phyloP scores from a whole-genome alignment of 805 yeast genomes.

The Yueomyces sinensis region DNA sequence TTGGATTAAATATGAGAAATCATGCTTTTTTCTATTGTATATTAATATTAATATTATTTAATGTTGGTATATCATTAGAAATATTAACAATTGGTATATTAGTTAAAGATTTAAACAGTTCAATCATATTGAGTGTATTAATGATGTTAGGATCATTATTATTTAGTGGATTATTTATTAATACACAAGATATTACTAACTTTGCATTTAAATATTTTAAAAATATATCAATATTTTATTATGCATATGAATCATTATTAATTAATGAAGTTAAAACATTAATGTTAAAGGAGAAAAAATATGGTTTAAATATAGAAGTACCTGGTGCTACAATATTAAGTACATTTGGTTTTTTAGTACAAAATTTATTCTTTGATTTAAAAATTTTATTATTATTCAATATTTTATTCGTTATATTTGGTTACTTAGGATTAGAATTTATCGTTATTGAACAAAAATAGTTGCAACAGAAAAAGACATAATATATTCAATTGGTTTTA shows the following conservation, averaged over 20 bases:
- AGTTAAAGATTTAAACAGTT: conserved; percentile 81
- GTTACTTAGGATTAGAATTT: conserved; percentile 61
- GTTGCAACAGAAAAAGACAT: neutral
- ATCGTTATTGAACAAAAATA: conserved; percentile 67
- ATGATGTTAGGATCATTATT: conserved; percentile 72
- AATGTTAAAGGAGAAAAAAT: conserved; percentile 74
- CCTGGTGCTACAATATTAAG: conserved; percentile 96
- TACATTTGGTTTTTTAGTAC: conserved; percentile 86
- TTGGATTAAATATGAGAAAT: conserved; percentile 71
- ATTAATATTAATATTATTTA: conserved; percentile 63
- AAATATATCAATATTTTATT: conserved; percentile 83
- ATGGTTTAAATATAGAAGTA: conserved; percentile 85
- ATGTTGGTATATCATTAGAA: conserved; percentile 73
- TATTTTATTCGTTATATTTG: conserved; percentile 44
- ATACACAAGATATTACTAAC: conserved; percentile 51
- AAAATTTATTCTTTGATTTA: conserved; percentile 59
- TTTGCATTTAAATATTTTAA: conserved; percentile 59
- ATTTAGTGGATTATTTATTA: conserved; percentile 89
- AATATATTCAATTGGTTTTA: neutral
- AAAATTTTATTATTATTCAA: conserved; percentile 45
- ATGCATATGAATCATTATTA: conserved; percentile 85
- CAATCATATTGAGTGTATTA: conserved; percentile 78
- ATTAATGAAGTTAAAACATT: conserved; percentile 88
- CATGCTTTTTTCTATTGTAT: conserved; percentile 61
- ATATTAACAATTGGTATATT: conserved; percentile 80